Conservation (phyloP, 495 filamentous ascomycete species). For the Xanthoparmelia taractica region DNA sequence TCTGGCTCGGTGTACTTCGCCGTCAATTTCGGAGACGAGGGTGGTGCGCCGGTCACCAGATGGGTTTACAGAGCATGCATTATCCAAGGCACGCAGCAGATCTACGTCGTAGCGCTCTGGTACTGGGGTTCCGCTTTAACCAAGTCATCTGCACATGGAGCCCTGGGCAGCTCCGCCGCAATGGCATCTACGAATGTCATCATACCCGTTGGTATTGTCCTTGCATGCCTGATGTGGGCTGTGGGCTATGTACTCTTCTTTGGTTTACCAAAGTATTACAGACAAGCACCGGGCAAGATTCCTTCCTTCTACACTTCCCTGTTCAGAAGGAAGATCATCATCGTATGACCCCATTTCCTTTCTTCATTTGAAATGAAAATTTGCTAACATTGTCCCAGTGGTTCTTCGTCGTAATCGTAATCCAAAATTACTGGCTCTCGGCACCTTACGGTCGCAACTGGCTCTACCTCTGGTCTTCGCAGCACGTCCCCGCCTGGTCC, state of each 20-base stretch:
- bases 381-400: conserved; percentile 11
- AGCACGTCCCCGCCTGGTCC: conserved; percentile 46
- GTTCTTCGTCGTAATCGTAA: conserved; percentile 49
- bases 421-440: conserved; percentile 62
- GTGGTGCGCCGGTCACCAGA: conserved; percentile 50
- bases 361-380: not conserved
- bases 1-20: conserved; percentile 56
- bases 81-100: conserved; percentile 56
- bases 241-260: conserved; percentile 46
- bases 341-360: conserved; percentile 18
- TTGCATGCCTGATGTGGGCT: conserved; percentile 46
- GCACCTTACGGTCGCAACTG: conserved; percentile 56
- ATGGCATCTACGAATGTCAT: conserved; percentile 20
- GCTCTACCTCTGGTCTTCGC: conserved; percentile 50
- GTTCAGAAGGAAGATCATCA: conserved; percentile 51
- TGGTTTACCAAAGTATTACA: conserved; percentile 59
- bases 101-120: conserved; percentile 58
- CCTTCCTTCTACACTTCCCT: conserved; percentile 53
- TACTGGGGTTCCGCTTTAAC: conserved; percentile 51
- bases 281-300: conserved; percentile 57
- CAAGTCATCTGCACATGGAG: conserved; percentile 25
- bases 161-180: conserved; percentile 25
- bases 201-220: conserved; percentile 43
- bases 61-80: conserved; percentile 59
- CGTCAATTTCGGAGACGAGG: conserved; percentile 60